A percentile compares a stretch with the other conserved stretches of the same genome.
These are phyloP conservation scores for Stentor roeselii DNA, from an alignment of 73 alveolate species.

Conservation along the genomic window DNA sequence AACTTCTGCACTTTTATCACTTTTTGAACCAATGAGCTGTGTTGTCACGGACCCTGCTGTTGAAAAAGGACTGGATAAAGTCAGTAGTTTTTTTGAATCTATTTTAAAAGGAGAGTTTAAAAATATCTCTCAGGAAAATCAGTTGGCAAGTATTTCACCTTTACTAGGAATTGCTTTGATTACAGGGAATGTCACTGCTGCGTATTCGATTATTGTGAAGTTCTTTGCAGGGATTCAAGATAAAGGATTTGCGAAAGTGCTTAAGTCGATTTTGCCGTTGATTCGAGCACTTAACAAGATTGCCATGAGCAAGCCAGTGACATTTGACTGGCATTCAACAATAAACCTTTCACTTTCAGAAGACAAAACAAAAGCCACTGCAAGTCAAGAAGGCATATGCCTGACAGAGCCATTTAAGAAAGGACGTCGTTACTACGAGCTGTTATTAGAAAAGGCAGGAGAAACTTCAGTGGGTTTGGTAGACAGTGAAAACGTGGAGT, in stretches of 20 bases:
- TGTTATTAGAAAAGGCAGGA: slow-evolving; percentile 14
- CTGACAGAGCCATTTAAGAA: neutral
- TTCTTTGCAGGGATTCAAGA: neutral
- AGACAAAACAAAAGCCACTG: neutral
- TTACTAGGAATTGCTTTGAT: neutral
- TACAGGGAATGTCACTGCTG: neutral
- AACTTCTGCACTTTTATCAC: neutral
- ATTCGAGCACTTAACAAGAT: neutral
- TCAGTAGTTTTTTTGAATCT: neutral
- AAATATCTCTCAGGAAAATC: neutral
- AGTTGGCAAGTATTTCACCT: slow-evolving; percentile 20
- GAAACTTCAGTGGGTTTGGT: neutral
- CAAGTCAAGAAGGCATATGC: neutral
- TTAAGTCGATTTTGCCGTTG: neutral
- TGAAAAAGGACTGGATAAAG: neutral
- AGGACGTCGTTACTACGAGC: neutral
- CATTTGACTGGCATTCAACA: neutral
- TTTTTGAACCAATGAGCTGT: neutral
- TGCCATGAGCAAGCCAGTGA: neutral
- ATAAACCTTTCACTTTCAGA: neutral
- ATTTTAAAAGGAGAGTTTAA: slow-evolving; percentile 13
- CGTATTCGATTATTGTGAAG: neutral
- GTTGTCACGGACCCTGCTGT: neutral
- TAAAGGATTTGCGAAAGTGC: neutral
- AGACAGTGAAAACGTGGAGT: neutral